A percentile compares a stretch with the other conserved stretches of the same genome.
Conservation (phyloP, 1,139 yeast species). For the Meyerozyma guilliermondii region DNA sequence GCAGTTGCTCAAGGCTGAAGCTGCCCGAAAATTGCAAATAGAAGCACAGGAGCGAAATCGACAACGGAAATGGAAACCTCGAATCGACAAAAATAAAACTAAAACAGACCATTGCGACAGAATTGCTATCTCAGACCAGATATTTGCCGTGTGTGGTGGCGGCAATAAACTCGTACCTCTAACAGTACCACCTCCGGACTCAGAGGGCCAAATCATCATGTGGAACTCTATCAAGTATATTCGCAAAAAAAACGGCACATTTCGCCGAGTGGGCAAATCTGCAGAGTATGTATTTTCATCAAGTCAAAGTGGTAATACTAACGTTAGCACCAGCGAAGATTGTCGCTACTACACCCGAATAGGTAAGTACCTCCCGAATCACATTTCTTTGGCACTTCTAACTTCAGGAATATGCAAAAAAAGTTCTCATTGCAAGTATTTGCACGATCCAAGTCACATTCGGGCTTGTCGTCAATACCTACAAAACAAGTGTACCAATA, state of each 20-base stretch:
- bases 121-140: slow-evolving; percentile 24
- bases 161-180: slow-evolving; percentile 33
- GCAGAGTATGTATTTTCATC: slow-evolving; percentile 6
- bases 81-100: slow-evolving; percentile 20
- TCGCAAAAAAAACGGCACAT: slow-evolving; percentile 24
- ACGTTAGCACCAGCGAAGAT: slow-evolving; percentile 14
- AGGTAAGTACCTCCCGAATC: slow-evolving; percentile 42
- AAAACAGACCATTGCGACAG: slow-evolving; percentile 36
- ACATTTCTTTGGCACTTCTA: slow-evolving; percentile 17
- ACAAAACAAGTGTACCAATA: slow-evolving; percentile 41
- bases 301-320: slow-evolving; percentile 9
- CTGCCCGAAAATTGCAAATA: slow-evolving; percentile 13
- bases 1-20: slow-evolving; percentile 11
- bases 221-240: slow-evolving; percentile 30
- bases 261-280: slow-evolving; percentile 9
- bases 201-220: slow-evolving; percentile 10
- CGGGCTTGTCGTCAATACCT: slow-evolving; percentile 52
- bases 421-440: slow-evolving; percentile 49
- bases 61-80: slow-evolving; percentile 5
- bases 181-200: slow-evolving; percentile 10
- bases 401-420: slow-evolving; percentile 46
- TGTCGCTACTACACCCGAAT: slow-evolving; percentile 39
- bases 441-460: slow-evolving; percentile 48
- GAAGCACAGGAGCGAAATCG: slow-evolving; percentile 12
- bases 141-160: slow-evolving; percentile 28